phyloP scores from a whole-genome alignment of 805 yeast genomes.

The Yarrowia deformans region DNA sequence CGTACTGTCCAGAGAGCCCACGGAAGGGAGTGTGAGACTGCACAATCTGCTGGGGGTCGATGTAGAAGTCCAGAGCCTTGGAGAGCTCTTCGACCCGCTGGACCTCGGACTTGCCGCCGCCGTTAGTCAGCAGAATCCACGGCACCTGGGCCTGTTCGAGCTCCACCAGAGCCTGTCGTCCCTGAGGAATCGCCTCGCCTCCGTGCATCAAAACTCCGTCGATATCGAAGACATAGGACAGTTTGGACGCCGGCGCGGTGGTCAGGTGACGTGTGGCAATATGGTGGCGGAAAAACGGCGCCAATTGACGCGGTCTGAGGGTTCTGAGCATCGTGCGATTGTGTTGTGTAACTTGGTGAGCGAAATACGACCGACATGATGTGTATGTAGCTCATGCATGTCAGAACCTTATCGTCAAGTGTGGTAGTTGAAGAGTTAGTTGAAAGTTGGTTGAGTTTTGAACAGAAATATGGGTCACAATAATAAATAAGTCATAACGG shows the following conservation, averaged over 20 bases:
- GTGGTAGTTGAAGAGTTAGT: no score
- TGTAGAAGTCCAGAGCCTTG: slow-evolving; percentile 53
- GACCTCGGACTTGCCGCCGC: slow-evolving; percentile 80
- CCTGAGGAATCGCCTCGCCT: slow-evolving; percentile 67
- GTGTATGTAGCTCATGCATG: no score
- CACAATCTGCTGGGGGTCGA: slow-evolving; percentile 66
- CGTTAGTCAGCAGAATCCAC: slow-evolving; percentile 85
- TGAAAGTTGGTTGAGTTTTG: no score
- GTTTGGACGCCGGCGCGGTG: slow-evolving; percentile 9
- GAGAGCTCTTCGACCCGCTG: slow-evolving; percentile 65
- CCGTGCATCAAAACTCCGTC: slow-evolving; percentile 91
- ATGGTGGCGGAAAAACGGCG: background rate
- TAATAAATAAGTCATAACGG: no score
- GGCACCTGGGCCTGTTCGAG: slow-evolving; percentile 68
- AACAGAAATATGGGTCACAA: no score
- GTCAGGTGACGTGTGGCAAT: background rate
- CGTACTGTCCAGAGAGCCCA: slow-evolving; percentile 59
- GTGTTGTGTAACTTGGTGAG: background rate
- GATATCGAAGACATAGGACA: slow-evolving; percentile 52
- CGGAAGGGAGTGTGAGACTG: slow-evolving; percentile 90
- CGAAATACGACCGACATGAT: background rate
- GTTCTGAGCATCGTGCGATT: background rate
- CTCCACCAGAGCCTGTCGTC: slow-evolving; percentile 63
- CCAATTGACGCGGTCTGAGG: background rate
- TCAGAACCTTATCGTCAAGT: no score